Percentiles rank a stretch among this genome's conserved stretches.
Conservation (phyloP, 352 stramenopile genomes). For the Globisporangium viniferum region DNA sequence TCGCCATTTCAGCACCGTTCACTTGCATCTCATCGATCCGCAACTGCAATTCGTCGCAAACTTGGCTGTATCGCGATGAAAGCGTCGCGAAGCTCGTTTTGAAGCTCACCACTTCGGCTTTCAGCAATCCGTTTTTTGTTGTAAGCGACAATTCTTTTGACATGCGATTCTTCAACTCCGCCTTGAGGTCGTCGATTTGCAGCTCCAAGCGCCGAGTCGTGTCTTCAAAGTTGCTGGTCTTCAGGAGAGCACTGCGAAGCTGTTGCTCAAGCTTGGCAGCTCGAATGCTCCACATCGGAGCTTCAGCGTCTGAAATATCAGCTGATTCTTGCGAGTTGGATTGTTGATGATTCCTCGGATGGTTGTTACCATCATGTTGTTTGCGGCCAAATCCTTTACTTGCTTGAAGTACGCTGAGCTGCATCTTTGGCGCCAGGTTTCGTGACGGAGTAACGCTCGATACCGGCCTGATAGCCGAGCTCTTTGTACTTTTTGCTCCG, state of each 20-base stretch:
- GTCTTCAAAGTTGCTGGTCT: conserved; percentile 53
- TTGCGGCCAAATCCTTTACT: background rate
- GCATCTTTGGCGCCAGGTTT: background rate
- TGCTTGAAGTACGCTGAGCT: background rate
- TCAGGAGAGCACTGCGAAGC: conserved; percentile 28
- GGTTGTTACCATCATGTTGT: background rate
- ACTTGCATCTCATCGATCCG: conserved; percentile 18
- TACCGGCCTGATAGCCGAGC: background rate
- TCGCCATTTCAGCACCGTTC: conserved; percentile 25
- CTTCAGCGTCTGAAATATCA: background rate
- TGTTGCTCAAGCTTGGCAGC: conserved; percentile 34
- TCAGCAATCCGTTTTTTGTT: conserved; percentile 24
- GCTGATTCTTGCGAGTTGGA: background rate
- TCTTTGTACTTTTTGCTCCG: background rate
- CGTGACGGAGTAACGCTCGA: background rate
- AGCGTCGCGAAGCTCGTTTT: conserved; percentile 30
- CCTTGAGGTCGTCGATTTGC: conserved; percentile 33
- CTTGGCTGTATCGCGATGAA: conserved; percentile 31
- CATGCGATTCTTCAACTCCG: conserved; percentile 33
- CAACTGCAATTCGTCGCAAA: conserved; percentile 29
- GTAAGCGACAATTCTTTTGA: conserved; percentile 23
- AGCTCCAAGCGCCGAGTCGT: conserved; percentile 35
- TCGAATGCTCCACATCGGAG: conserved; percentile 25
- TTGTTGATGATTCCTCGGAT: background rate
- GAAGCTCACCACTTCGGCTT: conserved; percentile 26